Evolutionary conservation across 2,329 filamentous ascomycete genomes (phyloP).

Genomic region (Ceratocystis alfenasii): DNA sequence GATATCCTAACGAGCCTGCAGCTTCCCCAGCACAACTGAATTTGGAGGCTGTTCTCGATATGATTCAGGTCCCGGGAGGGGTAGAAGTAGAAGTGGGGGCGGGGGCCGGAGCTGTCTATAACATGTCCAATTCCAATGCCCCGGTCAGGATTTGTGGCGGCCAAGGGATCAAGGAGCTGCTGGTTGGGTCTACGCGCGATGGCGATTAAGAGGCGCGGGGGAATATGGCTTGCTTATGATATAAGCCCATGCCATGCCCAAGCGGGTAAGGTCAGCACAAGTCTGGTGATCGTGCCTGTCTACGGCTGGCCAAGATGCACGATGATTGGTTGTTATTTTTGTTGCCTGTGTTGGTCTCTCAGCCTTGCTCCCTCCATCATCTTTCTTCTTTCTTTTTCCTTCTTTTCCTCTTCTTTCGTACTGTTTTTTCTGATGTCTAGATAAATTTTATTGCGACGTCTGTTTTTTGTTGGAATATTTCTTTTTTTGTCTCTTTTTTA

Average conservation of each 20-base stretch:
- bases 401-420: neutral
- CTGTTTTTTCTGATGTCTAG: neutral
- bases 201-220: neutral
- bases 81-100: neutral
- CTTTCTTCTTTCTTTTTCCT: neutral
- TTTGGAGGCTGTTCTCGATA: neutral
- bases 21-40: neutral
- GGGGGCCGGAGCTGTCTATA: neutral
- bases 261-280: no score
- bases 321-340: neutral
- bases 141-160: no score
- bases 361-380: neutral
- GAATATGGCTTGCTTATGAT: neutral
- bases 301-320: no score
- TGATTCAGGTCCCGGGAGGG: neutral
- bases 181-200: neutral
- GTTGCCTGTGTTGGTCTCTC: neutral
- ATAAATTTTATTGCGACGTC: neutral
- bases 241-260: no score
- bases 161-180: neutral
- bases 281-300: no score
- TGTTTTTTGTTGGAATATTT: neutral
- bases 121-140: no score
- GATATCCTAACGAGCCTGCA: neutral
- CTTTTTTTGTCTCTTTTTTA: neutral